Base-by-base conservation (phyloP, 2,329 filamentous ascomycete species). In the Coleophoma cylindrospora region DNA sequence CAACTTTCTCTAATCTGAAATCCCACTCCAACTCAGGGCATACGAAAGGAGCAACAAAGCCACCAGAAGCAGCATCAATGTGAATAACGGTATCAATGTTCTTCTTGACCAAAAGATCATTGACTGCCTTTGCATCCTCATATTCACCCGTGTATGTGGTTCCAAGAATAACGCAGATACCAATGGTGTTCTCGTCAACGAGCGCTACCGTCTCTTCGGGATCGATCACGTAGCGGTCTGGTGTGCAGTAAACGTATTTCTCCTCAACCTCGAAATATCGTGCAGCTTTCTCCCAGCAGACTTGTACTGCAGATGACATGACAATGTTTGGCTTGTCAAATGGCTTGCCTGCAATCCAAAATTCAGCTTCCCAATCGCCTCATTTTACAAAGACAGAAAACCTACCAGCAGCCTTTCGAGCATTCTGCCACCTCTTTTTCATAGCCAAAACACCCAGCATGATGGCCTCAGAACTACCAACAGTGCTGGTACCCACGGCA, bases 91-190 rank as follows among this genome's bases (percentile, higher is more conserved):
- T 83, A 60, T 96, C 86, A 43, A 96, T 76, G 38, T 80, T 76
- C 51, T 77, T 84, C 75, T 91, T 74, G 5, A 91, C 66, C 34
- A 97, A 75, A 41, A 96, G 74, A 66, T 96, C 90, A 61, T 96
- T 96, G 70, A 97, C 87, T 11, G 80, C 84, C 75, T 96, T 92
- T 64, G 91, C 85, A 62, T 96, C 91, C 71, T 96, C 92, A 62
- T 97, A 95, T 73, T 96, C 87, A 54, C 92, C 92, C 0, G 92
- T 96, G 70, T 96, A 96, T 0, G 92, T 97, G 2, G 90, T 94
- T 9, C 91, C 92, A 2, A 97, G 71, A 58, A 97, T 96, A 50
- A 83, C 80, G 64, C 91, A 96, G 61, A 96, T 96, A 53, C 92
- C 92, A 62, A 97, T 96, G 11, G 82, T 86, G 65, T 86, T 85